phyloP scores from a whole-genome alignment of 305 asterid species.

The Fraxinus platypoda region DNA sequence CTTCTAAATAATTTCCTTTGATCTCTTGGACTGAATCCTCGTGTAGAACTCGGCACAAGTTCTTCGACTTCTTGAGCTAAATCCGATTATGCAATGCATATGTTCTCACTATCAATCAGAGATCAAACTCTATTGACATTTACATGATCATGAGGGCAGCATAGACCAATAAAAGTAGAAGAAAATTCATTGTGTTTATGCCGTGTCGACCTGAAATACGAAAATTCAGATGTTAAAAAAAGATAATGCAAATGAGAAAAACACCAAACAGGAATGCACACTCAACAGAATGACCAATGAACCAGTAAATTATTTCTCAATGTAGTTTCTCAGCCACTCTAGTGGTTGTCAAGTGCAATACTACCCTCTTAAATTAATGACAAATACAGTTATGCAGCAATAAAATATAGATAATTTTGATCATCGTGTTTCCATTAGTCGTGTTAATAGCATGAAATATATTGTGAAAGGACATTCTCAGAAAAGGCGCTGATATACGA shows the following conservation, averaged over 20 bases:
- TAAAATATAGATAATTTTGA: background rate
- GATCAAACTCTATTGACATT: conserved; percentile 18
- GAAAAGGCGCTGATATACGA: background rate
- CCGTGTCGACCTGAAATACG: conserved; percentile 44
- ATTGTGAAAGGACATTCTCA: background rate
- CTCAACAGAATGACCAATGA: background rate
- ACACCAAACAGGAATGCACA: background rate
- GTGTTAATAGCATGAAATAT: background rate
- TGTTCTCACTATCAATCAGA: conserved; percentile 17
- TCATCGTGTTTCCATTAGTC: background rate
- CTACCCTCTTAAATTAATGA: background rate
- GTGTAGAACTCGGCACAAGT: conserved; percentile 12
- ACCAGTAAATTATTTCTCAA: background rate
- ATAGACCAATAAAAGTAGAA: conserved; percentile 27
- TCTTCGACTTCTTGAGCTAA: background rate
- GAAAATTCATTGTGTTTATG: conserved; percentile 12
- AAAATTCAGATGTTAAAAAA: conserved; percentile 14
- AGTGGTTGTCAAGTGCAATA: background rate
- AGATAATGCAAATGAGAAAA: background rate
- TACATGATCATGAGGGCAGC: conserved; percentile 35
- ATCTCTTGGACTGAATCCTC: conserved; percentile 2
- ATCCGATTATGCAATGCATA: conserved; percentile 16
- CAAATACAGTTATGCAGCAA: background rate
- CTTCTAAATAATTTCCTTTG: conserved; percentile 15
- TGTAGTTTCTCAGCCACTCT: background rate